Conservation (phyloP, 805 yeast species). For the Candida silvatica region DNA sequence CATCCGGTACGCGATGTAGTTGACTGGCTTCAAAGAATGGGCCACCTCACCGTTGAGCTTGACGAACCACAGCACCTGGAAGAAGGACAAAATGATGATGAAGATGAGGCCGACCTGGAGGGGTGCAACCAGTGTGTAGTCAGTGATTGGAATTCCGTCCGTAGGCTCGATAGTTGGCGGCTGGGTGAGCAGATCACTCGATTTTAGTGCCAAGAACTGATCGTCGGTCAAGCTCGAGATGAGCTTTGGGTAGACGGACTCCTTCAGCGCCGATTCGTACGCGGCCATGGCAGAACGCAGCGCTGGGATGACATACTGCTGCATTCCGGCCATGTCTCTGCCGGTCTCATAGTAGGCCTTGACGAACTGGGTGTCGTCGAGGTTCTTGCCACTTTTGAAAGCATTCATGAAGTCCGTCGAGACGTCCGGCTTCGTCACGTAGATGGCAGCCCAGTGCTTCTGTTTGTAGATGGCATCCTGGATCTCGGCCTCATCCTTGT, state of each 20-base stretch:
- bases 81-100: constrained; percentile 62
- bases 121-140: constrained; percentile 53
- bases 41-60: constrained; percentile 45
- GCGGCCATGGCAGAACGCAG: constrained; percentile 27
- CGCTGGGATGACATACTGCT: constrained; percentile 34
- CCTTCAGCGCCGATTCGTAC: constrained; percentile 16
- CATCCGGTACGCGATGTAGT: constrained; percentile 45
- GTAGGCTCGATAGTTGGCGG: constrained; percentile 13
- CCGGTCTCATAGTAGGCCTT: constrained; percentile 47
- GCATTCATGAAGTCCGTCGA: constrained; percentile 36
- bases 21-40: constrained; percentile 30
- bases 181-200: constrained; percentile 11
- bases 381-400: constrained; percentile 24
- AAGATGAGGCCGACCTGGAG: constrained; percentile 70
- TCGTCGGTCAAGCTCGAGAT: constrained; percentile 19
- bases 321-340: constrained; percentile 47
- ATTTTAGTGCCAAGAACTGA: constrained; percentile 15
- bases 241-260: constrained; percentile 18
- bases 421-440: constrained; percentile 33
- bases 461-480: constrained; percentile 39
- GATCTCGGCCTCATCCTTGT: constrained; percentile 28
- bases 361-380: constrained; percentile 19
- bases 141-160: constrained; percentile 31
- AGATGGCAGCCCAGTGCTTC: constrained; percentile 55
- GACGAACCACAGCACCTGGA: constrained; percentile 55